Evolutionary conservation across 163 green algal species (phyloP).

Genomic region (Trebouxia gelatinosa): DNA sequence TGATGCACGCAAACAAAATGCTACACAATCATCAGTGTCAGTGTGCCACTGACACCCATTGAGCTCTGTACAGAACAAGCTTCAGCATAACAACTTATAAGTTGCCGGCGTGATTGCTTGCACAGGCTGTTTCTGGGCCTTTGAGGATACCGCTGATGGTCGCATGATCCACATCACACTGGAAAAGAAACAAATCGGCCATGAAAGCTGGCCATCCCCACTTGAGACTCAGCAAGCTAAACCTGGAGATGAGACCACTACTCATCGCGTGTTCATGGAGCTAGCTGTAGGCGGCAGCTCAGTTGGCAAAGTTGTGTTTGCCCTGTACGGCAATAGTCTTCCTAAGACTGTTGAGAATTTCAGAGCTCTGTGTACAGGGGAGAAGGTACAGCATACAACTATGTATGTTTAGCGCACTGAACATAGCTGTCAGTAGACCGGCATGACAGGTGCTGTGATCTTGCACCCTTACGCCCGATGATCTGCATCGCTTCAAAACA

Average conservation of each 20-base stretch:
- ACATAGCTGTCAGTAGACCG: too few species aligned
- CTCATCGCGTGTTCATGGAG: slow-evolving; percentile 60
- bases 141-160: neutral
- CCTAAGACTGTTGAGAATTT: slow-evolving; percentile 97
- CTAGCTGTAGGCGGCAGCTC: slow-evolving; percentile 52
- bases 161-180: slow-evolving; percentile 17
- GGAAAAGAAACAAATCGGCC: slow-evolving; percentile 9
- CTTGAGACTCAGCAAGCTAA: neutral
- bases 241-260: neutral
- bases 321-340: slow-evolving; percentile 80
- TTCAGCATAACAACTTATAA: too few species aligned
- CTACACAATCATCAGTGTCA: too few species aligned
- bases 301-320: slow-evolving; percentile 76
- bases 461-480: too few species aligned
- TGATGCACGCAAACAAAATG: too few species aligned
- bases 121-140: slow-evolving; percentile 9
- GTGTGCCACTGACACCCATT: too few species aligned
- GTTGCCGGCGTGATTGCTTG: too few species aligned
- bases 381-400: too few species aligned
- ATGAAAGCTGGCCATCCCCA: slow-evolving; percentile 14
- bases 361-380: slow-evolving; percentile 72
- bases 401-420: too few species aligned
- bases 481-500: too few species aligned
- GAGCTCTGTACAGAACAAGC: too few species aligned
- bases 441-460: too few species aligned